These are phyloP conservation scores for Sphagnum tenellum DNA, from an alignment of 225 moss, liverwort and hornwort genomes.

Conservation along the genomic window DNA sequence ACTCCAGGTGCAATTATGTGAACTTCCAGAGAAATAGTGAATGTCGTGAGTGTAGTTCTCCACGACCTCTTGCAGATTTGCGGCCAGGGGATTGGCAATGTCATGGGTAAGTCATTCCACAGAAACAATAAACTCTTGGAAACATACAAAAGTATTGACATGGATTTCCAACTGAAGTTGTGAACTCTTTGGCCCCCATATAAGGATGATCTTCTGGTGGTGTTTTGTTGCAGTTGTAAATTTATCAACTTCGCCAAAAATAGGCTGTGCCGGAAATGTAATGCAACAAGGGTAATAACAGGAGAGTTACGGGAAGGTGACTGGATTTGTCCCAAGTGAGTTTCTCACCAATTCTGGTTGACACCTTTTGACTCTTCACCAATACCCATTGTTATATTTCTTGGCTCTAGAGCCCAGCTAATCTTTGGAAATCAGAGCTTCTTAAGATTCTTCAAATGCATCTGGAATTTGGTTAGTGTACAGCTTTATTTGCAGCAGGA, in stretches of 20 bases:
- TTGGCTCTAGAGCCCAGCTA: too few species aligned
- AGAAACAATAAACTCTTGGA: background rate
- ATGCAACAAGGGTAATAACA: conserved; percentile 7
- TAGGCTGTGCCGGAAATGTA: conserved; percentile 36
- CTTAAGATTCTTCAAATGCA: background rate
- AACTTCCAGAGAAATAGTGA: conserved; percentile 68
- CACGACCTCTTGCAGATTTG: conserved; percentile 20
- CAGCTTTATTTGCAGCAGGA: background rate
- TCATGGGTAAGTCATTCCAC: background rate
- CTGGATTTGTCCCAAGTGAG: conserved; percentile 59
- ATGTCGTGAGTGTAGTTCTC: conserved; percentile 32
- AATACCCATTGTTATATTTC: too few species aligned
- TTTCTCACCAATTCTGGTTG: background rate
- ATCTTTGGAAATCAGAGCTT: background rate
- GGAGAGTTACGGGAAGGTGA: conserved; percentile 40
- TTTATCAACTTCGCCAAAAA: conserved; percentile 83
- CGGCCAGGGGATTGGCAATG: background rate
- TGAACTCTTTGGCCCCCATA: too few species aligned
- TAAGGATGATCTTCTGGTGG: background rate
- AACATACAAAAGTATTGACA: too few species aligned
- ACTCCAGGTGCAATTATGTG: conserved; percentile 66
- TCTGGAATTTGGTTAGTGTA: background rate
- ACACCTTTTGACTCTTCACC: too few species aligned
- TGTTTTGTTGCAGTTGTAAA: conserved; percentile 43
- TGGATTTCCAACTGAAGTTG: too few species aligned